A percentile compares a stretch with the other conserved stretches of the same genome.
Evolutionary conservation across 495 filamentous ascomycete species (phyloP).

Genomic region (Tuber microsphaerosporum): DNA sequence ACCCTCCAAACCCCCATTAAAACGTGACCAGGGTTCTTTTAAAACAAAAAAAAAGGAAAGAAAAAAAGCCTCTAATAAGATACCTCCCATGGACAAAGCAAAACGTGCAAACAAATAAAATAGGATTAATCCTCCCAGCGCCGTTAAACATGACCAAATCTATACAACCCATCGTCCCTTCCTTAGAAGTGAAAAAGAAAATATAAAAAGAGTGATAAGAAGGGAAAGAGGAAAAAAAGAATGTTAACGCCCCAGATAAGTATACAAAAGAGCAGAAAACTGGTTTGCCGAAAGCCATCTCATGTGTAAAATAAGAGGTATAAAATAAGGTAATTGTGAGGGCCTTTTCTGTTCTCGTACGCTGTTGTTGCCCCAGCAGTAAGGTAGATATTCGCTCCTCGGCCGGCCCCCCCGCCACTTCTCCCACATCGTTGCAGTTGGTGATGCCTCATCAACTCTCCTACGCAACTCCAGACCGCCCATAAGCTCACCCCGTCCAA

Average conservation of each 20-base stretch:
- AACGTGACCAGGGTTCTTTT: neutral
- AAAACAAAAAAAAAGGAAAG: neutral
- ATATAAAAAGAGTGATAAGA: neutral
- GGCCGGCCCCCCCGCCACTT: neutral
- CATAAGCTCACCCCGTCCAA: neutral
- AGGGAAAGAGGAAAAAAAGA: neutral
- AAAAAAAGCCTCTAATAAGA: constrained; percentile 4
- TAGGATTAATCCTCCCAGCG: constrained; percentile 2
- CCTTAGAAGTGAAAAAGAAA: neutral
- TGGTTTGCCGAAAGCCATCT: neutral
- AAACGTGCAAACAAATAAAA: neutral
- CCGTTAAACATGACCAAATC: constrained; percentile 2
- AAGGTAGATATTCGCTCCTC: neutral
- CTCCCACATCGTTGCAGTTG: neutral
- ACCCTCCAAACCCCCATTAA: neutral
- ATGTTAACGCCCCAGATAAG: constrained; percentile 1
- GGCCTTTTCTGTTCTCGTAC: neutral
- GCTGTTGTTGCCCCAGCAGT: neutral
- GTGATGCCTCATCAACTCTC: neutral
- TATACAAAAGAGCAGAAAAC: constrained; percentile 1
- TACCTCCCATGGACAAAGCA: neutral
- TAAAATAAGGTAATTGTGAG: neutral
- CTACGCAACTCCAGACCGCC: neutral
- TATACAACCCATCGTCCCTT: neutral
- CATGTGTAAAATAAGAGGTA: neutral